Evolutionary conservation across 768 basidiomycete species (phyloP).

Genomic region (Pholiota microspora): DNA sequence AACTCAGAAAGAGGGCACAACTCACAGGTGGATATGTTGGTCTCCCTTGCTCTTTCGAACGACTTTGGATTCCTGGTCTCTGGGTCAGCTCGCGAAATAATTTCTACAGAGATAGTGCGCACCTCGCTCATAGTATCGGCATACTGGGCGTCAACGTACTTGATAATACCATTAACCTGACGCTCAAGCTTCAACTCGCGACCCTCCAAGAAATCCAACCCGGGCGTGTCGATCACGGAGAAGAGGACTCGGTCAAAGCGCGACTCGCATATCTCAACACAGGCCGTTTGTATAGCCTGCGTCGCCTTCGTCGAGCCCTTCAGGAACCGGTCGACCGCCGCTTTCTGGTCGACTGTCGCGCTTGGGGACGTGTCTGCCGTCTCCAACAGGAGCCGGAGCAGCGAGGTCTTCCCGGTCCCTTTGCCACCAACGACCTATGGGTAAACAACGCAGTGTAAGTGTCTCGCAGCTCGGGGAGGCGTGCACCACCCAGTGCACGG

Average conservation of each 20-base stretch:
- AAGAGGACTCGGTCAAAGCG: slow-evolving; percentile 76
- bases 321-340: slow-evolving; percentile 63
- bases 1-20: slow-evolving; percentile 9
- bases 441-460: neutral
- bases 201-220: slow-evolving; percentile 72
- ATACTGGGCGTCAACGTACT: slow-evolving; percentile 78
- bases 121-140: slow-evolving; percentile 89
- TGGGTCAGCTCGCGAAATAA: neutral
- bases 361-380: slow-evolving; percentile 80
- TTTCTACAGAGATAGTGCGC: slow-evolving; percentile 19
- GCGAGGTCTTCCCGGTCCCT: slow-evolving; percentile 83
- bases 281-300: slow-evolving; percentile 60
- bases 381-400: slow-evolving; percentile 76
- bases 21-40: slow-evolving; percentile 87
- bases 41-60: slow-evolving; percentile 84
- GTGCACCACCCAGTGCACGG: slow-evolving; percentile 18
- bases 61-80: slow-evolving; percentile 78
- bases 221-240: slow-evolving; percentile 85
- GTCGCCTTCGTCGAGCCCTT: slow-evolving; percentile 61
- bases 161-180: slow-evolving; percentile 71
- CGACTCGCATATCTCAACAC: slow-evolving; percentile 82
- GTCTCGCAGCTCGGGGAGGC: too few relatives aligned
- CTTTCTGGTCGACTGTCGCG: slow-evolving; percentile 73
- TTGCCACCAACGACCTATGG: slow-evolving; percentile 73
- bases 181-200: slow-evolving; percentile 77